A percentile compares a stretch with the other conserved stretches of the same genome.
Evolutionary conservation across 163 green algal species (phyloP).

Genomic region (Picocystis sp.): DNA sequence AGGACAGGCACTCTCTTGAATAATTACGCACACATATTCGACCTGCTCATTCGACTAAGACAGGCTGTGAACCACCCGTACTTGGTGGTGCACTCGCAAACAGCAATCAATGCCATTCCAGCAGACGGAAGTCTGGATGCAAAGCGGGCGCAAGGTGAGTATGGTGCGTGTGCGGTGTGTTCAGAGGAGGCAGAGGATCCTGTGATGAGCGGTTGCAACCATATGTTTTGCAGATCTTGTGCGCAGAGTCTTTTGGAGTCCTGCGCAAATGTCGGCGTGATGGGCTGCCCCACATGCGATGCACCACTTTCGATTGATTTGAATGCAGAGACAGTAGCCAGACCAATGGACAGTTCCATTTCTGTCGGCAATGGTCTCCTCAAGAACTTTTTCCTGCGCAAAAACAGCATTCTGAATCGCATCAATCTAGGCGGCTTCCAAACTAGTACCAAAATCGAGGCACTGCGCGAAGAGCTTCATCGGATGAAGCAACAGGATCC

Average conservation of each 20-base stretch:
- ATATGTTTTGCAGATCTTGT: too few relatives aligned
- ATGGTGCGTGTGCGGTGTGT: too few relatives aligned
- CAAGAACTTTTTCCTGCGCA: slow-evolving; percentile 2
- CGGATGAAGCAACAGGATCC: slow-evolving; percentile 54
- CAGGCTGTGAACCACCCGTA: slow-evolving; percentile 76
- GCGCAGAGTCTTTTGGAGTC: too few relatives aligned
- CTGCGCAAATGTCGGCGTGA: too few relatives aligned
- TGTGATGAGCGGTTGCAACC: too few relatives aligned
- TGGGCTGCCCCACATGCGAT: slow-evolving; percentile 45
- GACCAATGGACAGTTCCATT: background rate
- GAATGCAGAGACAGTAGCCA: slow-evolving; percentile 4
- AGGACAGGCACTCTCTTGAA: slow-evolving; percentile 42
- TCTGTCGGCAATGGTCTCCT: background rate
- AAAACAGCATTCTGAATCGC: slow-evolving; percentile 44
- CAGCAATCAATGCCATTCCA: background rate
- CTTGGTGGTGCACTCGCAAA: slow-evolving; percentile 53
- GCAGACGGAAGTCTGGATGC: too few relatives aligned
- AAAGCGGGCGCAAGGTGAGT: too few relatives aligned
- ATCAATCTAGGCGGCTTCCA: slow-evolving; percentile 50
- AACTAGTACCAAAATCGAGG: slow-evolving; percentile 78
- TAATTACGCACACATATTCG: slow-evolving; percentile 95
- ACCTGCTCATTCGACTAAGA: slow-evolving; percentile 75
- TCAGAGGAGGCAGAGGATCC: too few relatives aligned
- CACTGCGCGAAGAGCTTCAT: slow-evolving; percentile 67
- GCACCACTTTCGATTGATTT: slow-evolving; percentile 58